phyloP scores from a whole-genome alignment of 495 filamentous ascomycete genomes.

The Xylaria nigripes region DNA sequence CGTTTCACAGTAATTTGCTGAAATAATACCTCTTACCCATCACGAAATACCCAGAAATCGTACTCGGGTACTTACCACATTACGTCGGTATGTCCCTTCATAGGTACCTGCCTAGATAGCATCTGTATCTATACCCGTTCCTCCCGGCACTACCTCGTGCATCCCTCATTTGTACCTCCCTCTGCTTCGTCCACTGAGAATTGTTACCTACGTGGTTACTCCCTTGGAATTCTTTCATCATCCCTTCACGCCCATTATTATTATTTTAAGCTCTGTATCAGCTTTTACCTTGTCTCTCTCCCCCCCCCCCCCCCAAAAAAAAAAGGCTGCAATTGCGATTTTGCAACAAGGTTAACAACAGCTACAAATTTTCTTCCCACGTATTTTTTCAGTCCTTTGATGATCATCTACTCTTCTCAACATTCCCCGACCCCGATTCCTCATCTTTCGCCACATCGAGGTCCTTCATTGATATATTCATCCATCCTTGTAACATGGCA shows the following conservation, averaged over 20 bases:
- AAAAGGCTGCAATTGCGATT: conserved; percentile 7
- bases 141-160: not conserved
- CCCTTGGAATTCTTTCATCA: conserved; percentile 15
- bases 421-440: conserved; percentile 1
- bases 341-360: not conserved
- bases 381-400: conserved; percentile 1
- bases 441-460: conserved; percentile 5
- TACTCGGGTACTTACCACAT: too few species aligned
- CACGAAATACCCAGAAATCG: too few species aligned
- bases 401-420: not conserved
- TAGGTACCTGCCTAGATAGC: not conserved
- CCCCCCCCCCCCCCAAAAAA: not conserved
- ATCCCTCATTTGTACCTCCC: not conserved
- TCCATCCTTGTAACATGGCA: conserved; percentile 28
- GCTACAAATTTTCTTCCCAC: not conserved
- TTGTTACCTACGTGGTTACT: conserved; percentile 6
- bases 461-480: not conserved
- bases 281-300: conserved; percentile 6
- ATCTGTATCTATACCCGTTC: not conserved
- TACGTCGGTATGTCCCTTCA: too few species aligned
- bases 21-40: too few species aligned
- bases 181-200: conserved; percentile 1
- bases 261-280: not conserved
- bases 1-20: too few species aligned
- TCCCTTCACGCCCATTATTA: conserved; percentile 7